Percentiles rank a stretch among this genome's conserved stretches.
phyloP scores from a whole-genome alignment of 225 moss, liverwort and hornwort species.

The Pleurozium schreberi region DNA sequence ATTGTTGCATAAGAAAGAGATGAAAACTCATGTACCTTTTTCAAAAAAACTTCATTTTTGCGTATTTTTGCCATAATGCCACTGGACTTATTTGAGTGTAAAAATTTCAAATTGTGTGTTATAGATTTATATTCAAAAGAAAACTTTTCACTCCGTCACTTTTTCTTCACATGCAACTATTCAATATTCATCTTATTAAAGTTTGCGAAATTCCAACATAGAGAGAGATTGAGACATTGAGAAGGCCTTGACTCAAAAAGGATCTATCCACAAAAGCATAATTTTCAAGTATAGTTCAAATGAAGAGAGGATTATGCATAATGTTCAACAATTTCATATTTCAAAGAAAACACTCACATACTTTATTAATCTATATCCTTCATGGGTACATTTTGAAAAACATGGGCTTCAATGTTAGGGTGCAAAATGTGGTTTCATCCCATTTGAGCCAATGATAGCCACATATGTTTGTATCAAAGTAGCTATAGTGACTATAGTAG shows the following conservation, averaged over 20 bases:
- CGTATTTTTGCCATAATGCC: too few relatives aligned
- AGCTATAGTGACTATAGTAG: too few relatives aligned
- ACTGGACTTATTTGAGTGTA: too few relatives aligned
- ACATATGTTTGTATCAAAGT: too few relatives aligned
- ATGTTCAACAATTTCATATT: background rate
- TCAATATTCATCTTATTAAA: background rate
- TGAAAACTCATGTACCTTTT: too few relatives aligned
- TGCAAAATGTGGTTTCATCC: too few relatives aligned
- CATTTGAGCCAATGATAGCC: too few relatives aligned
- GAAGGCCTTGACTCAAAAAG: background rate
- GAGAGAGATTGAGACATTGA: background rate
- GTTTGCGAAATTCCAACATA: fast-evolving
- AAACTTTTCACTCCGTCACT: background rate
- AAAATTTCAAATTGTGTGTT: too few relatives aligned
- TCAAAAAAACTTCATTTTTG: too few relatives aligned
- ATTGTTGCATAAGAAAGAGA: too few relatives aligned
- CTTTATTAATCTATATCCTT: background rate
- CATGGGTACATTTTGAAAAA: too few relatives aligned
- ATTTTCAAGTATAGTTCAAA: background rate
- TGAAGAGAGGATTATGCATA: fast-evolving
- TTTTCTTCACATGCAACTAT: background rate
- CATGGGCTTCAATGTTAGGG: too few relatives aligned
- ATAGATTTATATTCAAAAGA: background rate
- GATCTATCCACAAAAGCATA: background rate
- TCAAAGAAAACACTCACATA: background rate